Percentiles rank a stretch among this genome's conserved stretches.
These are phyloP conservation scores for Mycena sp. DNA, from an alignment of 1,284 basidiomycete species.

Conservation along the genomic window DNA sequence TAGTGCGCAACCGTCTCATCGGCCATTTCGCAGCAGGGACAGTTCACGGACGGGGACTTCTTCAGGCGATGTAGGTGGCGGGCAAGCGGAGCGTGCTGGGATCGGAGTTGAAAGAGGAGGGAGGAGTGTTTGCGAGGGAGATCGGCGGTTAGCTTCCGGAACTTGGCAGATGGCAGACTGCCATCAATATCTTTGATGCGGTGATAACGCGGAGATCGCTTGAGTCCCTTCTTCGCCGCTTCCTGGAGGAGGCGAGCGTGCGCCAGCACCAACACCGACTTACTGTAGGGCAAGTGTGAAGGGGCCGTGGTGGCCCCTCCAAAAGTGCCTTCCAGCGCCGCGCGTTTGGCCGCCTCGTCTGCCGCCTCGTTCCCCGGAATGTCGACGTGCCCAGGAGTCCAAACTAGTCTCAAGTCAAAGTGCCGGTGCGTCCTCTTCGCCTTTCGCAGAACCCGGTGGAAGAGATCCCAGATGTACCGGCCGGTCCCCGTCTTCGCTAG, in stretches of 20 bases:
- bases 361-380: constrained; percentile 17
- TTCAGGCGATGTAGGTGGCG: not conserved
- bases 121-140: constrained; percentile 11
- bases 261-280: not conserved
- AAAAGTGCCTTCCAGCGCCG: constrained; percentile 3
- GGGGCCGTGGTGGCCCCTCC: not conserved
- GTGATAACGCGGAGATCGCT: not conserved
- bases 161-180: not conserved
- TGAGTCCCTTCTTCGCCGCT: not conserved
- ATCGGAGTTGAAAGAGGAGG: constrained; percentile 11
- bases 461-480: constrained; percentile 6
- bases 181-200: not conserved
- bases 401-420: not conserved
- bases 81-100: constrained; percentile 4
- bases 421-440: not conserved
- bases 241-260: not conserved
- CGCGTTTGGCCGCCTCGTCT: constrained; percentile 8
- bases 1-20: constrained; percentile 12
- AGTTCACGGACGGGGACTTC: not conserved
- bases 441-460: not conserved
- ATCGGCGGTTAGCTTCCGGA: not conserved
- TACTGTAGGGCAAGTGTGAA: not conserved
- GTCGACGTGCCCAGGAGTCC: constrained; percentile 13
- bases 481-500: not conserved
- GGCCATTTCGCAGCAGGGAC: not conserved